A percentile compares a stretch with the other conserved stretches of the same genome.
phyloP scores from a whole-genome alignment of 768 basidiomycete genomes.

The Kwoniella heveanensis region DNA sequence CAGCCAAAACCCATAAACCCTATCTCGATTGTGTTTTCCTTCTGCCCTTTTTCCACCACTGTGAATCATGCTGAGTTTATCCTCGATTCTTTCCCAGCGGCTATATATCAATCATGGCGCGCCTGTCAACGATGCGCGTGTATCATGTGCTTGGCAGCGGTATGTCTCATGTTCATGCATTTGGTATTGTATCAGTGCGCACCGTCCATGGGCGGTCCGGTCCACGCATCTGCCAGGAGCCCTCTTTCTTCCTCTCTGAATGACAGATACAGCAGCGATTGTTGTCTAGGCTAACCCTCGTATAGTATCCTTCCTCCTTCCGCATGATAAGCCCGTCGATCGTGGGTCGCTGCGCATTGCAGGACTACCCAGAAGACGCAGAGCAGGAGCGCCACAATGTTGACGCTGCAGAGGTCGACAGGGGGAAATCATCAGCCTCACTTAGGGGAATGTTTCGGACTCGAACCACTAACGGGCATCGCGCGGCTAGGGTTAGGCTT shows the following conservation, averaged over 20 bases:
- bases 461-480: no score
- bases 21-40: neutral
- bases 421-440: no score
- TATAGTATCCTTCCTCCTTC: conserved; percentile 12
- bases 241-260: no score
- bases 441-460: neutral
- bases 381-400: conserved; percentile 28
- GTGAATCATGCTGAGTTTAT: neutral
- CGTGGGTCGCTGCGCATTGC: conserved; percentile 16
- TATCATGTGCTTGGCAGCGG: neutral
- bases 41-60: neutral
- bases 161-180: neutral
- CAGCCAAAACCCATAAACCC: no score
- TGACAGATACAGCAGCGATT: no score
- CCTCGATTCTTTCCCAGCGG: neutral
- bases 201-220: no score
- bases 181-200: neutral
- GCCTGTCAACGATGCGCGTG: neutral
- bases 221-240: no score
- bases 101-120: no score
- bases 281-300: conserved; percentile 1
- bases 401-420: no score
- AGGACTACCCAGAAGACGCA: conserved; percentile 25
- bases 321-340: conserved; percentile 9
- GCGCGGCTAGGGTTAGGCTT: no score